A percentile compares a stretch with the other conserved stretches of the same genome.
phyloP scores from a whole-genome alignment of 768 basidiomycete species.

The Phanerochaete sordida region DNA sequence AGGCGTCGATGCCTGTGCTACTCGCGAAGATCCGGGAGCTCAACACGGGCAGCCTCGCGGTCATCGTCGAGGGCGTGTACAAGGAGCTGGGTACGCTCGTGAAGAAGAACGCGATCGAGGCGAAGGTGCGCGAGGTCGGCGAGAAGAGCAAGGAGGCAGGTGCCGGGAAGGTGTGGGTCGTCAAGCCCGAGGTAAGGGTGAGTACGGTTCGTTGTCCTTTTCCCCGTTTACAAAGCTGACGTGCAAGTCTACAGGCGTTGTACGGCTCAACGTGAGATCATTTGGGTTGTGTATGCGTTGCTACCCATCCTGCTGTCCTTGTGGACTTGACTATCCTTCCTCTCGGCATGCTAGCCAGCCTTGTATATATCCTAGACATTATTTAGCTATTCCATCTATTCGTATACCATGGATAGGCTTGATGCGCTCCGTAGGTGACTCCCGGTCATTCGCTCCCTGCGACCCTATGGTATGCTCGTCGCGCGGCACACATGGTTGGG shows the following conservation, averaged over 20 bases:
- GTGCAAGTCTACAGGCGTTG: neutral
- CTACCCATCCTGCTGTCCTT: no score
- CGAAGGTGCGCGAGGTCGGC: conserved; percentile 71
- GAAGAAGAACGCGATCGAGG: conserved; percentile 82
- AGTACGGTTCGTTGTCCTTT: neutral
- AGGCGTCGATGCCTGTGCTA: conserved; percentile 55
- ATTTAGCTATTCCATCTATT: neutral
- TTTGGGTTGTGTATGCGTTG: no score
- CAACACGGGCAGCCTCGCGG: conserved; percentile 56
- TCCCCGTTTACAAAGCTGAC: neutral
- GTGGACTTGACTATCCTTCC: no score
- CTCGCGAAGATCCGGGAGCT: conserved; percentile 60
- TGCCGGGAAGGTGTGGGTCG: conserved; percentile 58
- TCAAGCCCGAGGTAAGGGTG: conserved; percentile 40
- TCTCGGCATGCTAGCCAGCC: neutral
- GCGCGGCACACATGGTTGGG: no score
- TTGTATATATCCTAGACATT: neutral
- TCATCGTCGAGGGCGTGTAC: conserved; percentile 71
- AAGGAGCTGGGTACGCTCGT: conserved; percentile 66
- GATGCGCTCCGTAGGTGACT: no score
- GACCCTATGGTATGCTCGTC: no score
- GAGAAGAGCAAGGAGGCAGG: conserved; percentile 61
- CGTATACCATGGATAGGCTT: no score
- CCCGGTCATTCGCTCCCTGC: no score
- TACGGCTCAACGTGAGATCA: neutral